Evolutionary conservation across 1,284 basidiomycete genomes (phyloP).

Genomic region (Quambalaria eucalypti): DNA sequence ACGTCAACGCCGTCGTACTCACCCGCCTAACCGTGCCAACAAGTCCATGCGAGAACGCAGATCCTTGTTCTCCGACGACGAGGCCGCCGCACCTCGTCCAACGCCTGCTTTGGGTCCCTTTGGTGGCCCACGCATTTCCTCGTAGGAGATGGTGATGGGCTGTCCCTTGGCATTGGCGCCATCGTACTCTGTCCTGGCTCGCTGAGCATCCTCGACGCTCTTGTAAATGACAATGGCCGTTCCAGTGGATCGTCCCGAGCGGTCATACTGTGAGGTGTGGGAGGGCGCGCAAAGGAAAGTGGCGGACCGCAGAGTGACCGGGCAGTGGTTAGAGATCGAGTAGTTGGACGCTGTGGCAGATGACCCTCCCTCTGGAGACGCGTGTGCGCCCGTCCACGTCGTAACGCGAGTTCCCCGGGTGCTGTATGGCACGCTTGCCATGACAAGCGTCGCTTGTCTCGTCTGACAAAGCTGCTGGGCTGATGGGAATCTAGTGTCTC

Average conservation of each 20-base stretch:
- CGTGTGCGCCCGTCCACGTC: background rate
- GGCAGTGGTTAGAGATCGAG: slow-evolving; percentile 17
- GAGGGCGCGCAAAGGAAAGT: slow-evolving; percentile 38
- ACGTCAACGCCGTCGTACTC: too few relatives aligned
- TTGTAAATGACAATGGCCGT: slow-evolving; percentile 74
- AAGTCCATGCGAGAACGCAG: background rate
- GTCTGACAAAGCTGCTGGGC: too few relatives aligned
- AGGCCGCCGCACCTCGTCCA: background rate
- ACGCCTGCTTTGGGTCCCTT: background rate
- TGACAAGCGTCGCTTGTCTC: too few relatives aligned
- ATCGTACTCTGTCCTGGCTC: slow-evolving; percentile 76
- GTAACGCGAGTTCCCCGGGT: too few relatives aligned
- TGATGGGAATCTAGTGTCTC: too few relatives aligned
- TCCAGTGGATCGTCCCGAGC: slow-evolving; percentile 83
- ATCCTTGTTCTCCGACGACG: too few relatives aligned
- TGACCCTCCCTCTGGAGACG: slow-evolving; percentile 6
- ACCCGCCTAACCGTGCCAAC: background rate
- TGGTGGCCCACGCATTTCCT: background rate
- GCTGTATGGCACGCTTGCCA: too few relatives aligned
- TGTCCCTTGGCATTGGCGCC: slow-evolving; percentile 74
- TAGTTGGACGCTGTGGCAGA: slow-evolving; percentile 18
- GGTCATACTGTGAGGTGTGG: slow-evolving; percentile 66
- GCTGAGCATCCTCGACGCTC: slow-evolving; percentile 65
- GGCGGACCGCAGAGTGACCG: slow-evolving; percentile 48
- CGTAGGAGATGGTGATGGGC: slow-evolving; percentile 26